Evolutionary conservation across 2,329 filamentous ascomycete species (phyloP), one percentile per base, ranked within the genome.

Genomic region (Coniochaeta prunicola): DNA sequence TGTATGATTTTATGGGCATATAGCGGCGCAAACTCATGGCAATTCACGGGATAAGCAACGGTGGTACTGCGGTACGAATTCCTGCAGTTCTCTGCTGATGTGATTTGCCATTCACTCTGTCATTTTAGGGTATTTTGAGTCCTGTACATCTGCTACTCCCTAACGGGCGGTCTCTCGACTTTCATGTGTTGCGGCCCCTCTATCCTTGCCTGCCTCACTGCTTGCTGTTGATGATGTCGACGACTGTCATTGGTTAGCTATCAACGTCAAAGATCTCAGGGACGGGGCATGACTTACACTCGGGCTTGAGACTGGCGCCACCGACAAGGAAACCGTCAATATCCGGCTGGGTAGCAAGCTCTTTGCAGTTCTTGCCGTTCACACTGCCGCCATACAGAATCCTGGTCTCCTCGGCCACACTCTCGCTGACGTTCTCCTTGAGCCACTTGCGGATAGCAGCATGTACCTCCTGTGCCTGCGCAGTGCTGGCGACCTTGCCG

Each of bases 301-400:
- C 92, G 72, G 93, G 93, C 87, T 97, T 97, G 80, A 97, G 85
- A 75, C 90, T 94, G 72, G 93, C 93, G 76, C 93, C 93, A 65
- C 93, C 93, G 66, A 97, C 93, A 67, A 97, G 84, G 87, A 97
- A 97, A 60, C 94, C 94, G 76, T 99, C 94, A 75, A 99, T 96
- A 76, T 99, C 94, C 64, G 85, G 75, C 85, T 97, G 86, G 82
- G 92, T 93, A 74, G 89, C 86, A 69, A 99, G 84, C 64, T 97
- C 93, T 71, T 82, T 85, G 83, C 91, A 96, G 86, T 99, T 99
- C 89, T 97, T 97, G 84, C 96, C 94, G 73, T 83, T 96, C 70
- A 99, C 94, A 69, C 89, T 94, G 72, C 94, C 94, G 66, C 94
- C 94, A 77, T 99, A 99, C 73, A 99, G 88, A 74, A 99, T 91